Conservation (phyloP, 495 filamentous ascomycete species). For the Pseudevernia furfuracea region DNA sequence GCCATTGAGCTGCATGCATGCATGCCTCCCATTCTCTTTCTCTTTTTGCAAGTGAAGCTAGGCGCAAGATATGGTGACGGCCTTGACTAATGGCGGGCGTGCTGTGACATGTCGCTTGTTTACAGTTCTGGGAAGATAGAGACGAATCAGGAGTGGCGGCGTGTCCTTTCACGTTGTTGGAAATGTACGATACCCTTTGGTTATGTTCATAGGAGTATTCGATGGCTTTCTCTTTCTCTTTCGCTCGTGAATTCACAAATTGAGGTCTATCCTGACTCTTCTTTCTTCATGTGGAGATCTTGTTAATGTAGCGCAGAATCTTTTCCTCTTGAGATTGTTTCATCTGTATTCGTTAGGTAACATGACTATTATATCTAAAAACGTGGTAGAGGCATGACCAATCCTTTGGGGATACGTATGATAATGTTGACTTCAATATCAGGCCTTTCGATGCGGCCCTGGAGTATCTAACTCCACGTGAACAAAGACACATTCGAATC, state of each 20-base stretch:
- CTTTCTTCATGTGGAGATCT: neutral
- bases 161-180: neutral
- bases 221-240: slow-evolving; percentile 6
- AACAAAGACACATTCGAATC: neutral
- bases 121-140: neutral
- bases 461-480: neutral
- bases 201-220: slow-evolving; percentile 10
- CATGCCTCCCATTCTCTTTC: neutral
- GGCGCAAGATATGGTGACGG: neutral
- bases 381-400: neutral
- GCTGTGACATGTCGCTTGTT: neutral
- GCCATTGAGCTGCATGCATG: neutral
- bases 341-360: neutral
- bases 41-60: neutral
- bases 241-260: neutral
- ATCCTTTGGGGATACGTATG: neutral
- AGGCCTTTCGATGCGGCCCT: neutral
- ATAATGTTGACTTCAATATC: neutral
- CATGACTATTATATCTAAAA: neutral
- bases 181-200: slow-evolving; percentile 19
- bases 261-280: neutral
- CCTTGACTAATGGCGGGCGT: neutral
- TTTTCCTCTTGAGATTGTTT: neutral
- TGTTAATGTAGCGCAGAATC: neutral
- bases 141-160: neutral